A percentile compares a stretch with the other conserved stretches of the same genome.
phyloP scores from a whole-genome alignment of 2,329 filamentous ascomycete genomes.

The Beauveria sp. region DNA sequence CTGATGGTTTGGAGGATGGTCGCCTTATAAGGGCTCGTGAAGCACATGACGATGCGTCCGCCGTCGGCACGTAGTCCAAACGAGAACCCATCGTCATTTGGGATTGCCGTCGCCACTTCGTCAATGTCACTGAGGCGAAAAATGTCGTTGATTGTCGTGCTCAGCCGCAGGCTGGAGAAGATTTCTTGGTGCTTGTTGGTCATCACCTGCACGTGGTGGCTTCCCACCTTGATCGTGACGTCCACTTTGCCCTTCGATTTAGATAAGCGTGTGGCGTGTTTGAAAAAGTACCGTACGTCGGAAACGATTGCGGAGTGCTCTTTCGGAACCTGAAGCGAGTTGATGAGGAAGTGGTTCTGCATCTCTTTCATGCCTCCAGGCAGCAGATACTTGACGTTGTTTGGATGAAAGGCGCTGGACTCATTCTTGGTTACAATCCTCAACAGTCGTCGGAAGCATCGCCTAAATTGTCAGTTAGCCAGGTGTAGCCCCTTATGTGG shows the following conservation, averaged over 20 bases:
- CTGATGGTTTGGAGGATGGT: constrained; percentile 59
- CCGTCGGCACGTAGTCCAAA: constrained; percentile 62
- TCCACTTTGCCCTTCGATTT: constrained; percentile 65
- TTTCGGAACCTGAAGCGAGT: constrained; percentile 58
- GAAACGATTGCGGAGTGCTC: constrained; percentile 63
- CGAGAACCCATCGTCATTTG: constrained; percentile 58
- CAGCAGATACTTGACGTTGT: constrained; percentile 58
- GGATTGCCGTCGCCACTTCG: constrained; percentile 56
- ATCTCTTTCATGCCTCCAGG: constrained; percentile 59
- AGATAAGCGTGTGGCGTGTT: constrained; percentile 57
- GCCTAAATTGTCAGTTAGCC: constrained; percentile 24
- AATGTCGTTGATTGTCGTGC: constrained; percentile 61
- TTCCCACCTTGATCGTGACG: constrained; percentile 60
- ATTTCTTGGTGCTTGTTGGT: constrained; percentile 63
- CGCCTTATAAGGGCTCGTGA: constrained; percentile 56
- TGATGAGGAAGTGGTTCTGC: constrained; percentile 59
- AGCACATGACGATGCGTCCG: constrained; percentile 65
- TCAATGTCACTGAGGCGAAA: constrained; percentile 62
- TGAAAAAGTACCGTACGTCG: constrained; percentile 58
- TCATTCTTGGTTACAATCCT: constrained; percentile 56
- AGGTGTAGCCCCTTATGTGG: background rate
- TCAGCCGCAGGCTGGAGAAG: constrained; percentile 52
- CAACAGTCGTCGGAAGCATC: constrained; percentile 58
- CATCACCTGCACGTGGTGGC: constrained; percentile 62
- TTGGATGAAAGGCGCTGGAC: constrained; percentile 52